phyloP scores from a whole-genome alignment of 257 asterid genomes.

The Striga asiatica region DNA sequence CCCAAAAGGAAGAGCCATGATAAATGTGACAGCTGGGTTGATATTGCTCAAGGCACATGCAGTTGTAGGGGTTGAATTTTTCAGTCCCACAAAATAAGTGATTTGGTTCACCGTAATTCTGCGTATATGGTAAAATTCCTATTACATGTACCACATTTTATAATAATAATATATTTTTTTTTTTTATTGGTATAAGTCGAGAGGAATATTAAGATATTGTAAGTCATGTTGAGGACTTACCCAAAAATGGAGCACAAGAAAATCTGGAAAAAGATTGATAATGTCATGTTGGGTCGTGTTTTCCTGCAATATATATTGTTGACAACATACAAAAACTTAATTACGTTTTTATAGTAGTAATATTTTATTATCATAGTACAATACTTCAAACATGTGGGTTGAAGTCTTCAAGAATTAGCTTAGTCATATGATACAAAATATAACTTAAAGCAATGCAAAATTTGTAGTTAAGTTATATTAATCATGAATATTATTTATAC shows the following conservation, averaged over 20 bases:
- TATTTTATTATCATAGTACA: no score
- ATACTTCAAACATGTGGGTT: no score
- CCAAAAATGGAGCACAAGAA: constrained; percentile 70
- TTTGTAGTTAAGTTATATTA: no score
- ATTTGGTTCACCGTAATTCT: constrained; percentile 77
- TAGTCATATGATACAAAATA: no score
- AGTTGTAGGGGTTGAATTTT: constrained; percentile 77
- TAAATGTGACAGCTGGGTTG: constrained; percentile 67
- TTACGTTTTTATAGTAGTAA: no score
- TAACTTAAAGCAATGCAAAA: no score
- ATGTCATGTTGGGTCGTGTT: constrained; percentile 53
- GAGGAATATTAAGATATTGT: not conserved
- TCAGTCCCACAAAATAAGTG: constrained; percentile 74
- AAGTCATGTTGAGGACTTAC: constrained; percentile 26
- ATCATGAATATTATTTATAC: no score
- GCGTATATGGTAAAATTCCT: constrained; percentile 11
- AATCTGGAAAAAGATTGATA: constrained; percentile 51
- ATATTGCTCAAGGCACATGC: constrained; percentile 76
- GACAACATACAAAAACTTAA: no score
- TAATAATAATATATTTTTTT: not conserved
- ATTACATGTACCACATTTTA: no score
- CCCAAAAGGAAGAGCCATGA: constrained; percentile 74
- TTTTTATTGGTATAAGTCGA: not conserved
- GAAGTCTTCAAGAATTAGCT: no score
- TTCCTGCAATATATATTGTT: constrained; percentile 34